These are phyloP conservation scores for Talaromyces adpressus DNA, from an alignment of 495 filamentous ascomycete genomes.

Conservation along the genomic window DNA sequence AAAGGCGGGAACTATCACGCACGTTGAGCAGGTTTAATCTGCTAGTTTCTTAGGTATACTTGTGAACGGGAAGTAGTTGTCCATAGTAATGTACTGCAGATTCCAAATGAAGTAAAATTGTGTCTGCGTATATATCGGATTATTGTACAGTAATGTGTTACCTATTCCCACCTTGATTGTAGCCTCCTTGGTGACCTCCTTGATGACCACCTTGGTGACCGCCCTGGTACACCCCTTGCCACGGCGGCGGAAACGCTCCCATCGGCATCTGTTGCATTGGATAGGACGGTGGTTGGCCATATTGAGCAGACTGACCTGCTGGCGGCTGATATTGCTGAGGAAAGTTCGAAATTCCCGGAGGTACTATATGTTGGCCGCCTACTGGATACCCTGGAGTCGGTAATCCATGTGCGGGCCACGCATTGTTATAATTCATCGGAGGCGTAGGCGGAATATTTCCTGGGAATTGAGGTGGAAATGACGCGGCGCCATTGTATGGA, in stretches of 20 bases:
- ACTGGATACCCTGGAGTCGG: constrained; percentile 22
- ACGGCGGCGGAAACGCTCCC: constrained; percentile 23
- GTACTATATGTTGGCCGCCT: not conserved
- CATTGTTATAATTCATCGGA: constrained; percentile 41
- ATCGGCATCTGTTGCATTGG: constrained; percentile 25
- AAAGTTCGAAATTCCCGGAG: constrained; percentile 20
- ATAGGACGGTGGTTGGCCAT: constrained; percentile 1
- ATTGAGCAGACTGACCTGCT: constrained; percentile 12
- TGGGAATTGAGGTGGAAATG: constrained; percentile 20
- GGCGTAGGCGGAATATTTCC: constrained; percentile 33
- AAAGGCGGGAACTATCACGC: not conserved
- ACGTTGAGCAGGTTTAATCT: not conserved
- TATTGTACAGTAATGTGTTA: not conserved
- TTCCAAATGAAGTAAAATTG: not conserved
- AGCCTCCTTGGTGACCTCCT: not conserved
- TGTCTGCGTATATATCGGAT: not conserved
- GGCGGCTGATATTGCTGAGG: constrained; percentile 12
- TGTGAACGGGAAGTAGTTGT: not conserved
- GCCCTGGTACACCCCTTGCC: constrained; percentile 1
- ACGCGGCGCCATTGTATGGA: constrained; percentile 18
- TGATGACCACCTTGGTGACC: not conserved
- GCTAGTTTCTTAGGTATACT: not conserved
- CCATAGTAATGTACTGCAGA: not conserved
- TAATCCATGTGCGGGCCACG: constrained; percentile 41
- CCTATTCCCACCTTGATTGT: constrained; percentile 4